These are phyloP conservation scores for Microbotryomycetes sp. DNA, from an alignment of 1,284 basidiomycete genomes.

Conservation along the genomic window DNA sequence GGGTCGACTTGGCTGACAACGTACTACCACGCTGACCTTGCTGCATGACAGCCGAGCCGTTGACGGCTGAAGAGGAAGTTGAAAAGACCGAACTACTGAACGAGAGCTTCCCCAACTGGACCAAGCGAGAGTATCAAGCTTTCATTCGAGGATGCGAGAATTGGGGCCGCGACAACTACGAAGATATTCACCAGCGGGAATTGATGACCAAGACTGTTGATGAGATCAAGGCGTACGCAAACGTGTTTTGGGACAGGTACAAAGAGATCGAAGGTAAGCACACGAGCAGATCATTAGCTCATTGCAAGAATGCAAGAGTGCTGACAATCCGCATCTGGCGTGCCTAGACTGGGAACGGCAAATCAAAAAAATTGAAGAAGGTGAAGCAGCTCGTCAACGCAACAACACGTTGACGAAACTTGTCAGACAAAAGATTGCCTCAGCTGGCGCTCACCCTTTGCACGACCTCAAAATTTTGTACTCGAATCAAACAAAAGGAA, in stretches of 20 bases:
- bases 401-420: conserved; percentile 41
- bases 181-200: conserved; percentile 77
- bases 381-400: conserved; percentile 53
- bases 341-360: conserved; percentile 62
- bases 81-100: conserved; percentile 72
- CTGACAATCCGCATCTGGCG: neutral
- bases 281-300: neutral
- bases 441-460: conserved; percentile 72
- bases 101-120: conserved; percentile 82
- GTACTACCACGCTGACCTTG: neutral
- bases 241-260: conserved; percentile 86
- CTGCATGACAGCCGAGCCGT: conserved; percentile 59
- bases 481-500: conserved; percentile 82
- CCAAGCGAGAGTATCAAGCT: conserved; percentile 84
- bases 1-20: neutral
- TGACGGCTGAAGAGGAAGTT: conserved; percentile 70
- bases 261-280: conserved; percentile 67
- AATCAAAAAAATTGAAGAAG: conserved; percentile 75
- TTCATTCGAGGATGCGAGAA: conserved; percentile 79
- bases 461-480: conserved; percentile 92
- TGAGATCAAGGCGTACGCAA: conserved; percentile 73
- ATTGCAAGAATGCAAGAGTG: too few species aligned
- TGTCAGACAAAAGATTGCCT: conserved; percentile 69
- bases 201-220: conserved; percentile 67
- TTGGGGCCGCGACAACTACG: conserved; percentile 74